Evolutionary conservation across 495 filamentous ascomycete species (phyloP).

Genomic region (Hyaloscypha hepaticicola): DNA sequence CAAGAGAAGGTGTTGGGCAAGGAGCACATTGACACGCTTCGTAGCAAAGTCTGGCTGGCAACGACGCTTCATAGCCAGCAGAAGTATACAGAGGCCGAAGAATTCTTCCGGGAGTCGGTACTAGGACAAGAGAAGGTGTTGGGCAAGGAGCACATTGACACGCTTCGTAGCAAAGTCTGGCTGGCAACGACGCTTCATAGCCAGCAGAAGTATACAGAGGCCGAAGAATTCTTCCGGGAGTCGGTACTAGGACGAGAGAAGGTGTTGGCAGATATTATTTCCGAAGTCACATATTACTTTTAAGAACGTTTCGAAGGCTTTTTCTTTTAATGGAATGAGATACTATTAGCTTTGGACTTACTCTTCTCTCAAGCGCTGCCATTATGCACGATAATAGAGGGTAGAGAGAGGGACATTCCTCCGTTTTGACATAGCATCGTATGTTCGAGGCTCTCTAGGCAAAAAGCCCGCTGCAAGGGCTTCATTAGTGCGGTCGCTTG

Average conservation of each 20-base stretch:
- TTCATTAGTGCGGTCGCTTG: too few relatives aligned
- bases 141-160: background rate
- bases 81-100: background rate
- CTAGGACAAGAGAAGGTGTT: background rate
- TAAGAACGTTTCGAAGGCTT: too few relatives aligned
- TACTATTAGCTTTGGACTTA: too few relatives aligned
- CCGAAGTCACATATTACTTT: too few relatives aligned
- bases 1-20: background rate
- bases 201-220: background rate
- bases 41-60: background rate
- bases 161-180: background rate
- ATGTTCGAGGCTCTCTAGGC: too few relatives aligned
- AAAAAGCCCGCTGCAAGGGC: too few relatives aligned
- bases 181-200: background rate
- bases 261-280: background rate
- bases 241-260: background rate
- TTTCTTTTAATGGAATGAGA: too few relatives aligned
- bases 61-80: background rate
- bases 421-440: too few relatives aligned
- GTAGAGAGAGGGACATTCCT: too few relatives aligned
- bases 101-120: background rate
- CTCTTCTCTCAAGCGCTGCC: too few relatives aligned
- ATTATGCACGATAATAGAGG: too few relatives aligned
- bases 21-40: background rate
- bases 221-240: background rate